These are phyloP conservation scores for Ophiostoma australiae DNA, from an alignment of 2,329 filamentous ascomycete genomes.

Conservation along the genomic window DNA sequence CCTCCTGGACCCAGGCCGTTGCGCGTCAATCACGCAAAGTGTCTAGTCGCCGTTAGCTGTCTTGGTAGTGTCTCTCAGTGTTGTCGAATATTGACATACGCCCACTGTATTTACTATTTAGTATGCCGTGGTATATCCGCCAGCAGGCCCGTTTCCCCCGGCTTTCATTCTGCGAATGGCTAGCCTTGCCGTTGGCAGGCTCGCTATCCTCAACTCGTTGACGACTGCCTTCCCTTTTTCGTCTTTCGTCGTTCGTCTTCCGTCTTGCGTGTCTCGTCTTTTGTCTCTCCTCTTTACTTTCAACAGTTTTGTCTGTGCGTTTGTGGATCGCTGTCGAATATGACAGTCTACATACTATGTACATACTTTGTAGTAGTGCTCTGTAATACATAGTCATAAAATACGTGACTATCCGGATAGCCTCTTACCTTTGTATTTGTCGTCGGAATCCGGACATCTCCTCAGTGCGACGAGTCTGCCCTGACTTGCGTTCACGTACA, in stretches of 20 bases:
- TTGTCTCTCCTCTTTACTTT: background rate
- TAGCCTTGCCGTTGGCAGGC: slow-evolving; percentile 16
- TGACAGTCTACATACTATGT: no score
- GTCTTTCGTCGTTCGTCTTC: background rate
- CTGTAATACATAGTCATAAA: no score
- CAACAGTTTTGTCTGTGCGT: slow-evolving; percentile 4
- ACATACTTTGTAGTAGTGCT: background rate
- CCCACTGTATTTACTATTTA: background rate
- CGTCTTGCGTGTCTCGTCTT: no score
- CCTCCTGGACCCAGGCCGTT: background rate
- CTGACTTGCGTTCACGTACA: no score
- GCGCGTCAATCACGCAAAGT: slow-evolving; percentile 4
- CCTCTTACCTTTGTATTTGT: no score
- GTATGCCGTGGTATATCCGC: background rate
- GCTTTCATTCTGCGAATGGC: background rate
- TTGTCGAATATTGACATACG: no score
- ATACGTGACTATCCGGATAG: no score
- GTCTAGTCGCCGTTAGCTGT: background rate
- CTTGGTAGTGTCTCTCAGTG: background rate
- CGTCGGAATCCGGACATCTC: no score
- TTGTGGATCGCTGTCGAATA: background rate
- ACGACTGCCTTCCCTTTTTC: background rate
- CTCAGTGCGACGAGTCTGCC: no score
- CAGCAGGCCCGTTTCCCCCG: background rate
- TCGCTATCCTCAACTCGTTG: no score